A percentile compares a stretch with the other conserved stretches of the same genome.
These are phyloP conservation scores for Ascochyta lentis DNA, from an alignment of 2,329 filamentous ascomycete species.

Conservation along the genomic window DNA sequence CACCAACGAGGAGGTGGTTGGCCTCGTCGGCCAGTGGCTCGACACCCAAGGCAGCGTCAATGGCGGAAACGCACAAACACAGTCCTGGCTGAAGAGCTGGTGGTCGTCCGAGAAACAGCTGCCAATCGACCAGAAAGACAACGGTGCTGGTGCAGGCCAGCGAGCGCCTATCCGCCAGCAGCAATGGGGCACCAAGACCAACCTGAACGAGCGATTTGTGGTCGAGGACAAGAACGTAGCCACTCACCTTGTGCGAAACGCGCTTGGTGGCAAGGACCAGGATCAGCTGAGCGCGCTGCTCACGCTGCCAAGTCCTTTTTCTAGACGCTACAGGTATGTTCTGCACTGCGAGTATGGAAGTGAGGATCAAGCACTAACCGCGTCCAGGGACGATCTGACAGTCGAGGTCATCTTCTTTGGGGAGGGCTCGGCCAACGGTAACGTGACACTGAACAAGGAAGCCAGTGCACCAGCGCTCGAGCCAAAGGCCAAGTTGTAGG, in stretches of 20 bases:
- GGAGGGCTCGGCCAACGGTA: slow-evolving; percentile 75
- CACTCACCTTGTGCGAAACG: slow-evolving; percentile 93
- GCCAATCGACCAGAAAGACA: slow-evolving; percentile 74
- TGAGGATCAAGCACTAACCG: background rate
- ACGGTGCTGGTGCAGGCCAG: slow-evolving; percentile 69
- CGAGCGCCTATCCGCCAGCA: slow-evolving; percentile 85
- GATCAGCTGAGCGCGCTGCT: slow-evolving; percentile 93
- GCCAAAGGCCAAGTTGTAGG: slow-evolving; percentile 57
- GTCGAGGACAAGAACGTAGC: slow-evolving; percentile 96
- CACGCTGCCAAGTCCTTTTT: slow-evolving; percentile 90
- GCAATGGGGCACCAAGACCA: slow-evolving; percentile 85
- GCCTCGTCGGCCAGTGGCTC: slow-evolving; percentile 95
- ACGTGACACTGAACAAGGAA: slow-evolving; percentile 83
- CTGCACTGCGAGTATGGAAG: background rate
- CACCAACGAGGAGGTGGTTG: slow-evolving; percentile 96
- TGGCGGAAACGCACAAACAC: slow-evolving; percentile 46
- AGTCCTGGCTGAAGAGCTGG: slow-evolving; percentile 77
- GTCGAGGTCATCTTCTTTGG: slow-evolving; percentile 99
- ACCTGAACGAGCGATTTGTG: slow-evolving; percentile 81
- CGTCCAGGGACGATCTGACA: slow-evolving; percentile 83
- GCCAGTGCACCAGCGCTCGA: slow-evolving; percentile 70
- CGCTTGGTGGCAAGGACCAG: slow-evolving; percentile 87
- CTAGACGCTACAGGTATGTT: slow-evolving; percentile 81
- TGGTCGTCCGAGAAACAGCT: slow-evolving; percentile 64
- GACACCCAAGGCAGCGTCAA: slow-evolving; percentile 69